Evolutionary conservation across 306 rosid species (phyloP), one percentile per base, ranked within the genome.

Genomic region (Crataegus laevigata): DNA sequence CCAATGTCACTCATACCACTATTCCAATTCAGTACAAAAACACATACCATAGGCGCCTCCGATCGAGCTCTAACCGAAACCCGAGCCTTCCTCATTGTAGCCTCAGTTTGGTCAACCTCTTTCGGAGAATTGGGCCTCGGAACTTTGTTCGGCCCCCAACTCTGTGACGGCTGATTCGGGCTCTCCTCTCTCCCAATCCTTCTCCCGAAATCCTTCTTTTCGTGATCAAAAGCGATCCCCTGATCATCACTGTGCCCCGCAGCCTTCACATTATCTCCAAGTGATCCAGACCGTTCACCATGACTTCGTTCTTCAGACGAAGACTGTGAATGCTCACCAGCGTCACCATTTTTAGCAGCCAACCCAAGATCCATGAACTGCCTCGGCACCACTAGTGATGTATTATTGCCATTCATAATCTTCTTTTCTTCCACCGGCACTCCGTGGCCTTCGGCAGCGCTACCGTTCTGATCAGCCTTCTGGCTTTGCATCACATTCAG

Each of bases 41-140:
- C 2, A 57, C 63, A 1, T 79, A 94, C 98, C 94, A 89, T 87
- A 1, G 87, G 82, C n/a, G 88, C 89, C 58, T 91, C 92, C 3
- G 96, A 89, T 83, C 93, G 74, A 64, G 96, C 89, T 91, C 96
- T 83, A 54, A 94, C 94, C 0, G 93, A 83, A 73, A 94, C 98
- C 17, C 97, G 80, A 0, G 97, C 91, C 80, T 86, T 94, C 62
- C 88, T 85, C 93, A 89, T 90, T 0, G 93, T 87, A 15, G 94
- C 93, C 86, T 90, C 98, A 15, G 85, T 78, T 38, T 91, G 94
- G 42, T 88, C 94, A 76, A 80, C 71, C 17, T 82, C 84, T 54
- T 77, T 84, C 6, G 94, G 77, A 75, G 88, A 82, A 83, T 60
- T 83, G 26, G 83, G 50, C 47, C 86, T 93, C 0, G 86, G 87